Conservation (phyloP, 1,284 basidiomycete genomes). For the Coniferiporia weirii region DNA sequence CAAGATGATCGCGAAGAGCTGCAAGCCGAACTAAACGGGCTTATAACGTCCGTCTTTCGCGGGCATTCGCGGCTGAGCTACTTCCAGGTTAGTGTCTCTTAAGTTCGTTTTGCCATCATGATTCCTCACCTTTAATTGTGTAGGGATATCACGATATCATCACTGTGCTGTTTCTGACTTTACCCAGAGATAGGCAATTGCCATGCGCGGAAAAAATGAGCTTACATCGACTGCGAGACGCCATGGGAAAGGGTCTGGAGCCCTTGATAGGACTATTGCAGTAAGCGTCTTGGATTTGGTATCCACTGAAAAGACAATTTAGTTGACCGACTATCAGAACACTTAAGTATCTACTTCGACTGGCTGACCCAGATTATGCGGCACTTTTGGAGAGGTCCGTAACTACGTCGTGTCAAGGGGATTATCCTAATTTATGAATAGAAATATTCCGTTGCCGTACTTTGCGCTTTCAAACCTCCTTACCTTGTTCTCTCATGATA, state of each 20-base stretch:
- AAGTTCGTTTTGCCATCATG: not conserved
- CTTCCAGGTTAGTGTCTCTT: slow-evolving; percentile 58
- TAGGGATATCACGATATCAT: slow-evolving; percentile 93
- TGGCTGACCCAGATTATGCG: slow-evolving; percentile 70
- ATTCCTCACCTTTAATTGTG: not conserved
- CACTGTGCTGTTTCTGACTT: slow-evolving; percentile 79
- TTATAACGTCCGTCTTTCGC: slow-evolving; percentile 75
- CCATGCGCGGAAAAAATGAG: slow-evolving; percentile 67
- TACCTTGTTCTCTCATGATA: slow-evolving; percentile 88
- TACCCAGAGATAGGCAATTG: slow-evolving; percentile 56
- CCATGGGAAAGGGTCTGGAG: slow-evolving; percentile 82
- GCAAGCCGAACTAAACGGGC: slow-evolving; percentile 63
- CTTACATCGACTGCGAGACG: slow-evolving; percentile 79
- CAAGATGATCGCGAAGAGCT: slow-evolving; percentile 41
- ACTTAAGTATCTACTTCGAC: slow-evolving; percentile 61
- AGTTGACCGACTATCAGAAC: slow-evolving; percentile 40
- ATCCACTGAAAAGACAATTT: slow-evolving; percentile 1
- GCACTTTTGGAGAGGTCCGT: slow-evolving; percentile 60
- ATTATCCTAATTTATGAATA: slow-evolving; percentile 23
- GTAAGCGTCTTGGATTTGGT: slow-evolving; percentile 34
- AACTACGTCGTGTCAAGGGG: not conserved
- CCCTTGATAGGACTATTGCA: slow-evolving; percentile 81
- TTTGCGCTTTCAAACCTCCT: slow-evolving; percentile 88
- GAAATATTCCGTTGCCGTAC: slow-evolving; percentile 68
- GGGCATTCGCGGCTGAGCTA: slow-evolving; percentile 72